These are phyloP conservation scores for Suillus tomentosus DNA, from an alignment of 768 basidiomycete species.

Conservation along the genomic window DNA sequence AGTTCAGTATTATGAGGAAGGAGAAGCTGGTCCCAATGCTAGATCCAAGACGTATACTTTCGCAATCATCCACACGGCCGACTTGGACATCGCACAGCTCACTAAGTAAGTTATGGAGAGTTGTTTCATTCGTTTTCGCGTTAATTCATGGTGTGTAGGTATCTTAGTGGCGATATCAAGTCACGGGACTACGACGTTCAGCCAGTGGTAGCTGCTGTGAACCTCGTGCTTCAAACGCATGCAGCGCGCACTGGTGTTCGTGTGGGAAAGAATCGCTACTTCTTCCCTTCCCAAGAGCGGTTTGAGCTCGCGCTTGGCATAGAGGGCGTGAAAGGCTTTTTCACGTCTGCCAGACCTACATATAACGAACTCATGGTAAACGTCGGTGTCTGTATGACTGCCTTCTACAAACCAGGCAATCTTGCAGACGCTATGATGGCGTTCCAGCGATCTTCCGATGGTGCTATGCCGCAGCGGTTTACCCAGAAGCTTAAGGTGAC, in stretches of 20 bases:
- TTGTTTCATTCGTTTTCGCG: not conserved
- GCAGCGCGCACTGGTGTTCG: conserved; percentile 46
- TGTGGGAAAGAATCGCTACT: conserved; percentile 53
- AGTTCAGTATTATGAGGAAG: conserved; percentile 40
- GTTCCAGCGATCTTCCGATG: conserved; percentile 45
- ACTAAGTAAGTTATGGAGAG: conserved; percentile 31
- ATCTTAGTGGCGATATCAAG: conserved; percentile 39
- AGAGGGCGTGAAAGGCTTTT: conserved; percentile 50
- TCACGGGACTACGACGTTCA: conserved; percentile 41
- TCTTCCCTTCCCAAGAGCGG: conserved; percentile 40
- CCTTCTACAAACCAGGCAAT: conserved; percentile 61
- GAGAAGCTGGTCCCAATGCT: conserved; percentile 33
- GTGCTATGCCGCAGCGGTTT: conserved; percentile 49
- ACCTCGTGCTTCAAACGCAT: conserved; percentile 47
- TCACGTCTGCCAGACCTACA: conserved; percentile 50
- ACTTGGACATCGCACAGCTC: conserved; percentile 34
- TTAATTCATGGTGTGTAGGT: conserved; percentile 31
- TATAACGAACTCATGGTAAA: conserved; percentile 55
- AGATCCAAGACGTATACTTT: conserved; percentile 40
- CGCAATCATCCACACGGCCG: conserved; percentile 33
- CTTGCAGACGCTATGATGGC: conserved; percentile 57
- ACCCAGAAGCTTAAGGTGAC: conserved; percentile 57
- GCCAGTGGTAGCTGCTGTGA: conserved; percentile 48
- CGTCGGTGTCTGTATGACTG: conserved; percentile 54
- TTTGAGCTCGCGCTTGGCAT: conserved; percentile 38